Percentiles rank a stretch among this genome's conserved stretches.
Conservation (phyloP, 2,329 filamentous ascomycete genomes). For the Fusarium subtropicale region DNA sequence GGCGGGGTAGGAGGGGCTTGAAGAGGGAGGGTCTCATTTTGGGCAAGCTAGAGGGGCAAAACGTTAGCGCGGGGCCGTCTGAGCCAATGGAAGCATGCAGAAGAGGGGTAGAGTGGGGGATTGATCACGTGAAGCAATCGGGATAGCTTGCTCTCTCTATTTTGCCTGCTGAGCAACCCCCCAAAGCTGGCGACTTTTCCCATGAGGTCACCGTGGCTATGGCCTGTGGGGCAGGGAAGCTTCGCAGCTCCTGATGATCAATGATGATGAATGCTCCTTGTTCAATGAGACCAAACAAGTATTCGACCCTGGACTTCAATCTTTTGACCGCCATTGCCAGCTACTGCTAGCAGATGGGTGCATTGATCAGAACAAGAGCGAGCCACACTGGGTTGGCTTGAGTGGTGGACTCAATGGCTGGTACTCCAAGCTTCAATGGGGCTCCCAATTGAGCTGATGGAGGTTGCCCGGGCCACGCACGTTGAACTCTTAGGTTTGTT, state of each 20-base stretch:
- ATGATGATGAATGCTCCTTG: constrained; percentile 24
- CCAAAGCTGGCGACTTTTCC: constrained; percentile 13
- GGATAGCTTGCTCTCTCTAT: constrained; percentile 32
- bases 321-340: constrained; percentile 37
- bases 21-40: constrained; percentile 60
- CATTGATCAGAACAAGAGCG: constrained; percentile 19
- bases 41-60: constrained; percentile 56
- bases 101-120: constrained; percentile 21
- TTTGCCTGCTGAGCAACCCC: constrained; percentile 18
- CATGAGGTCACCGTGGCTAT: constrained; percentile 47
- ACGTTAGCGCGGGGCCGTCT: constrained; percentile 51
- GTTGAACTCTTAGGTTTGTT: constrained; percentile 14
- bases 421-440: constrained; percentile 38
- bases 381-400: constrained; percentile 9
- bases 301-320: constrained; percentile 12
- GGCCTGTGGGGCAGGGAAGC: constrained; percentile 36
- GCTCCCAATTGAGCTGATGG: constrained; percentile 38
- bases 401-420: constrained; percentile 30
- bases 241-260: constrained; percentile 37
- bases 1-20: constrained; percentile 61
- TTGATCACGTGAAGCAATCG: constrained; percentile 49
- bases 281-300: constrained; percentile 13
- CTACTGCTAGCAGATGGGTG: constrained; percentile 5
- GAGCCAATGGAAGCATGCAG: constrained; percentile 45
- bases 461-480: constrained; percentile 40